Percentiles rank a stretch among this genome's conserved stretches.
Evolutionary conservation across 306 rosid genomes (phyloP).

Genomic region (Sindora glabra): DNA sequence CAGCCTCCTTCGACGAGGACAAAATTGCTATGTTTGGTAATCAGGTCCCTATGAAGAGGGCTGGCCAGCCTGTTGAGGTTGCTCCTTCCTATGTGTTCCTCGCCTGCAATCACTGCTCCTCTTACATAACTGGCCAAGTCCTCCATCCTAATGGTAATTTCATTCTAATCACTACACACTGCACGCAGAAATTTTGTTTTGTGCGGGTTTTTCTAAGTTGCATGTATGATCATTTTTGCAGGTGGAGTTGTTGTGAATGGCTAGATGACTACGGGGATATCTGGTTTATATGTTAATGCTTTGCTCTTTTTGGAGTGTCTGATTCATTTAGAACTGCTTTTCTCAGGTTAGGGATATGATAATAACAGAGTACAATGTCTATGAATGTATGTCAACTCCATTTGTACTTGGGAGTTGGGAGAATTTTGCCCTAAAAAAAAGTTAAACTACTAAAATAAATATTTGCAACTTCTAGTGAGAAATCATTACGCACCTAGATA

Average conservation of each 20-base stretch:
- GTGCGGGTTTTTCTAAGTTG: neutral
- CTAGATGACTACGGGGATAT: slow-evolving; percentile 18
- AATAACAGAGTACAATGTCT: no score
- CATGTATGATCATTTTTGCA: slow-evolving; percentile 16
- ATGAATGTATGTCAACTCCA: no score
- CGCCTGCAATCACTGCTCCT: slow-evolving; percentile 61
- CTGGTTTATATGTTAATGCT: no score
- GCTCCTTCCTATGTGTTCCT: slow-evolving; percentile 72
- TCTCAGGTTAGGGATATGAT: no score
- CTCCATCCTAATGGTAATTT: slow-evolving; percentile 70
- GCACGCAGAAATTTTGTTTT: neutral
- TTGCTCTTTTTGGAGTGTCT: no score
- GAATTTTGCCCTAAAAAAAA: no score
- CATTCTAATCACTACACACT: neutral
- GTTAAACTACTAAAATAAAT: no score
- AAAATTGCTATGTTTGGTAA: slow-evolving; percentile 28
- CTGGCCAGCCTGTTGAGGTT: slow-evolving; percentile 74
- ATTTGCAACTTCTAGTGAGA: no score
- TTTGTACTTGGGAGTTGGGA: no score
- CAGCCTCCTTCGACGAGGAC: slow-evolving; percentile 32
- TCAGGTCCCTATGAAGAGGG: slow-evolving; percentile 60
- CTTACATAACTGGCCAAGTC: slow-evolving; percentile 73
- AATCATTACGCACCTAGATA: no score
- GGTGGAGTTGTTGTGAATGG: slow-evolving; percentile 63
- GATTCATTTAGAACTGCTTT: no score